phyloP scores from a whole-genome alignment of 1,284 basidiomycete species.

The Irpex sp. region DNA sequence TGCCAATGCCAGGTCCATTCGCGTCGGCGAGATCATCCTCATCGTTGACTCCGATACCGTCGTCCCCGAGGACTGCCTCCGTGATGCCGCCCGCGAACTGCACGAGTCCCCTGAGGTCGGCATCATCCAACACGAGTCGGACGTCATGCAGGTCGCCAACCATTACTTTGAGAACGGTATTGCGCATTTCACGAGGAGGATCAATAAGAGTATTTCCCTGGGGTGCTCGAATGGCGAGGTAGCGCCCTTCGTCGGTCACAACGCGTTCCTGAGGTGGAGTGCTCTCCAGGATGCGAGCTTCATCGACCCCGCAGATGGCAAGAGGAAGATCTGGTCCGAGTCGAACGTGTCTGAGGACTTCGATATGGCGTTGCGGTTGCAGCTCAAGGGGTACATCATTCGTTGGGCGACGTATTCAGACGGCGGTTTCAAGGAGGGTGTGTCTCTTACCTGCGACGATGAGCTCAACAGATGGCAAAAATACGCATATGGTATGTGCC shows the following conservation, averaged over 20 bases:
- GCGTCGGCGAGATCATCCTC: constrained; percentile 62
- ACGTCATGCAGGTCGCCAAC: constrained; percentile 82
- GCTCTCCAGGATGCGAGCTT: constrained; percentile 80
- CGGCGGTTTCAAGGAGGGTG: constrained; percentile 82
- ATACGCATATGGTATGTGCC: constrained; percentile 68
- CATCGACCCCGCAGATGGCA: constrained; percentile 58
- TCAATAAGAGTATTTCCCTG: constrained; percentile 75
- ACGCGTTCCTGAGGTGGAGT: constrained; percentile 83
- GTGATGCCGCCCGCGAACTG: constrained; percentile 81
- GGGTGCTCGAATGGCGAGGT: constrained; percentile 77
- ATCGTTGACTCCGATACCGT: constrained; percentile 81
- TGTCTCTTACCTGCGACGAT: constrained; percentile 76
- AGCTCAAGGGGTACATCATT: constrained; percentile 67
- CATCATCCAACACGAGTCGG: constrained; percentile 82
- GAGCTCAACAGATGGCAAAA: constrained; percentile 86
- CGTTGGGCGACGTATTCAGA: constrained; percentile 84
- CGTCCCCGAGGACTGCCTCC: constrained; percentile 82
- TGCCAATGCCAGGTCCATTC: constrained; percentile 50
- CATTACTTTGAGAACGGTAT: constrained; percentile 88
- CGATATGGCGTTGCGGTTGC: constrained; percentile 64
- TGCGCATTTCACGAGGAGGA: constrained; percentile 77
- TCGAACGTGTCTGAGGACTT: constrained; percentile 83
- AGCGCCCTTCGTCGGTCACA: constrained; percentile 86
- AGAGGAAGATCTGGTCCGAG: constrained; percentile 81
- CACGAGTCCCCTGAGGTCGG: constrained; percentile 74